These are phyloP conservation scores for Corinectria fuckeliana DNA, from an alignment of 2,329 filamentous ascomycete genomes.

Conservation along the genomic window DNA sequence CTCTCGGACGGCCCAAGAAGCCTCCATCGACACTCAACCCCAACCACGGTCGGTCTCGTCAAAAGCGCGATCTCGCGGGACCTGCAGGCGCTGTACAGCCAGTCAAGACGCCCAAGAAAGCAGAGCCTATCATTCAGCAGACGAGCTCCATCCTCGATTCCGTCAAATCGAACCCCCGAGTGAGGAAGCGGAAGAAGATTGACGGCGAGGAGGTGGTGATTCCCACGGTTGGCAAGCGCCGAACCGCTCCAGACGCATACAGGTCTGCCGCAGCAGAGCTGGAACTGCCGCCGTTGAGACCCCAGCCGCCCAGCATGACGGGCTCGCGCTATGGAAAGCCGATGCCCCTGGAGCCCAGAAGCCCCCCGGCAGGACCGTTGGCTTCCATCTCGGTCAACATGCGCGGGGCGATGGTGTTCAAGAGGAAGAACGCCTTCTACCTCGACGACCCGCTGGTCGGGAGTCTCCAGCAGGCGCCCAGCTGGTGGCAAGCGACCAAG, in stretches of 20 bases:
- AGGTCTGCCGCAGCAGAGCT: conserved; percentile 23
- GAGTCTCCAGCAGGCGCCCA: conserved; percentile 28
- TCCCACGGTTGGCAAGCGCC: conserved; percentile 32
- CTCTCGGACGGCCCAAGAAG: conserved; percentile 40
- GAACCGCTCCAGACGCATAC: conserved; percentile 6
- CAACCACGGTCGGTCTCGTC: conserved; percentile 43
- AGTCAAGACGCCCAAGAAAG: conserved; percentile 15
- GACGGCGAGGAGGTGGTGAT: conserved; percentile 46
- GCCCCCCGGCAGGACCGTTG: conserved; percentile 37
- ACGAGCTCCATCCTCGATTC: conserved; percentile 56
- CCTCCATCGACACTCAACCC: conserved; percentile 46
- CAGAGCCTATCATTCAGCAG: conserved; percentile 2
- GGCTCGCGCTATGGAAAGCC: conserved; percentile 31
- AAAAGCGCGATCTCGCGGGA: conserved; percentile 16
- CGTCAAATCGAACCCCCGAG: conserved; percentile 56
- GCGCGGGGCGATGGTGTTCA: conserved; percentile 28
- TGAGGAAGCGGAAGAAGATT: conserved; percentile 55
- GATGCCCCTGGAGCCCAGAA: conserved; percentile 41
- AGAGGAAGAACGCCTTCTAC: conserved; percentile 33
- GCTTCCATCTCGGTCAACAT: conserved; percentile 42
- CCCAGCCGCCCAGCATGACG: conserved; percentile 25
- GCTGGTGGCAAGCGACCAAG: conserved; percentile 16
- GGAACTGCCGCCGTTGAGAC: conserved; percentile 42
- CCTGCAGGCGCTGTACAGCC: neutral
- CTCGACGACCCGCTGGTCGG: conserved; percentile 31